Evolutionary conservation across 225 moss, liverwort and hornwort species (phyloP), one percentile per base, ranked within the genome.

Genomic region (Marchantia polymorpha): DNA sequence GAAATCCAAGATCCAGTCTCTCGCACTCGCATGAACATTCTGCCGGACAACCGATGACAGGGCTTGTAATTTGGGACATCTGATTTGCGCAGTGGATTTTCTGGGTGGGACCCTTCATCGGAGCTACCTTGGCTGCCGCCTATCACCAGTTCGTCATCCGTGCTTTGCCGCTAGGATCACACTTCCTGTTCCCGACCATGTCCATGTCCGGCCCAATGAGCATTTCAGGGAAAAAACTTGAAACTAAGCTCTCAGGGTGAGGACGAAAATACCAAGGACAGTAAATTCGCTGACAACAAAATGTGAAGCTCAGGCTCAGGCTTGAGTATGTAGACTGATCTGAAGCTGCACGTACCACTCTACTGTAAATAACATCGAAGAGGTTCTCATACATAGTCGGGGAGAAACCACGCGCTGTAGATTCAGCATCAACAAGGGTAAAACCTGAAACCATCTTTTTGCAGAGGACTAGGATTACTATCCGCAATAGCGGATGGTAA

Each of bases 51-150:
- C 39, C 2, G 39, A 39, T 39, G 39, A 39, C 39, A 39, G 39
- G 39, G 39, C 39, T 39, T 2, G 10, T 27, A 5, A 31, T 67
- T 67, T 67, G 25, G 26, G 4, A 12, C 67, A 23, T 67, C 27
- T 67, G 11, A 27, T 67, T 0, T 39, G 31, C 56, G 82, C 75
- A 82, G 82, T 82, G 82, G 82, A 70, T 82, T 20, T 82, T 82
- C 77, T 82, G 82, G 82, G 56, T 82, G 8, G 82, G 82, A 14
- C 82, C 82, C 7, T 76, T 82, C 67, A 66, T 82, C 13, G 82
- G 82, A 82, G 82, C 82, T 59, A 59, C 39, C 66, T 14, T 82
- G 64, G 82, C 82, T 26, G 82, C 82, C 53, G 50, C 53, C 6
- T 82, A 82, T 65, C 82, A 82, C 69, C 82, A 76, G 39, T 77